A percentile compares a stretch with the other conserved stretches of the same genome.
phyloP scores from a whole-genome alignment of 371 early-diverging fungal genomes.

The Blyttiomyces sp. region DNA sequence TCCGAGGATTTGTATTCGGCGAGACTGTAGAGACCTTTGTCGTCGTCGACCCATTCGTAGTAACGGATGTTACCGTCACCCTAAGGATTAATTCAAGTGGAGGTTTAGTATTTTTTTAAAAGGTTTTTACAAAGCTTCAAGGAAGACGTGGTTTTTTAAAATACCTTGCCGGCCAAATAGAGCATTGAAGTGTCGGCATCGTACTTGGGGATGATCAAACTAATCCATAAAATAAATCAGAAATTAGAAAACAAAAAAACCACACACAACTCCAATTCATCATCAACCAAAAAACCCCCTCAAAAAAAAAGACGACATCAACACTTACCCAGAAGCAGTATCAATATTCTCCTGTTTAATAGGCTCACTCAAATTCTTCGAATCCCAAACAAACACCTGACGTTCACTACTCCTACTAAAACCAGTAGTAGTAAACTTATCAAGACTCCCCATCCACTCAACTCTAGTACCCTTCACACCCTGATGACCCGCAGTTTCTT shows the following conservation, averaged over 20 bases:
- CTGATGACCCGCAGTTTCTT: slow-evolving; percentile 81
- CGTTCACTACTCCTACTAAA: slow-evolving; percentile 91
- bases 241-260: no score
- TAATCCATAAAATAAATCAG: no score
- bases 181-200: slow-evolving; percentile 87
- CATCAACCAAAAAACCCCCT: background rate
- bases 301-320: slow-evolving; percentile 1
- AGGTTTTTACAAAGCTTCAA: no score
- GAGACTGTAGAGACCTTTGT: slow-evolving; percentile 75
- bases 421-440: slow-evolving; percentile 88
- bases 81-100: slow-evolving; percentile 16
- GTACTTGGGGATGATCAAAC: slow-evolving; percentile 94
- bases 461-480: slow-evolving; percentile 96
- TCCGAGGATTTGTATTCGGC: slow-evolving; percentile 87
- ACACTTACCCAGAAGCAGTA: slow-evolving; percentile 72
- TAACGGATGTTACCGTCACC: slow-evolving; percentile 98
- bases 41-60: slow-evolving; percentile 83
- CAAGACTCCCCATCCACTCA: slow-evolving; percentile 82
- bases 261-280: background rate
- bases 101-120: background rate
- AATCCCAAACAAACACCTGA: slow-evolving; percentile 88
- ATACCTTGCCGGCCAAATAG: slow-evolving; percentile 90
- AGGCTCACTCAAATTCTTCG: slow-evolving; percentile 67
- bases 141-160: no score
- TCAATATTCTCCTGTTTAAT: slow-evolving; percentile 78